Conservation (phyloP, 345 rosid genomes). For the Geranium brycei region DNA sequence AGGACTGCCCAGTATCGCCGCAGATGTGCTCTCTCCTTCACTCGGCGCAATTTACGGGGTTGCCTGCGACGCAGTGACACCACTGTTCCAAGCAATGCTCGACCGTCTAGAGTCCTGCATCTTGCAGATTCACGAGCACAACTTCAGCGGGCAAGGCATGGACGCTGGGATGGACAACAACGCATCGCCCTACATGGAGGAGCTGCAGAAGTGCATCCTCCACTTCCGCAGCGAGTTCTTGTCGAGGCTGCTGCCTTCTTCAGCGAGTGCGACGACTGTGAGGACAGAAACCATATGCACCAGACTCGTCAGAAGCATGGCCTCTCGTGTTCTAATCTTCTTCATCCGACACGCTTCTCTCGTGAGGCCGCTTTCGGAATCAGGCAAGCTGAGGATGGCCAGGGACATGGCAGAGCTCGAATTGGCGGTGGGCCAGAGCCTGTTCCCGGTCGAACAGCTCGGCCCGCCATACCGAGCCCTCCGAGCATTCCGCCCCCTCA, state of each 20-base stretch:
- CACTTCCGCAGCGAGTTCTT: conserved; percentile 86
- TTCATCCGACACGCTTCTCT: conserved; percentile 89
- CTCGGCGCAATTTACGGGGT: conserved; percentile 66
- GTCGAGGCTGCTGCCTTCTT: conserved; percentile 62
- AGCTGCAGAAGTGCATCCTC: conserved; percentile 70
- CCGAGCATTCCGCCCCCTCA: conserved; percentile 81
- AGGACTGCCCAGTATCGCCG: conserved; percentile 63
- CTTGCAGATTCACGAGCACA: conserved; percentile 86
- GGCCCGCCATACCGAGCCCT: conserved; percentile 93
- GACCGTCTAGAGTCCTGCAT: conserved; percentile 85
- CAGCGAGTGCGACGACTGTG: conserved; percentile 29
- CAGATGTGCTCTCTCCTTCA: conserved; percentile 67
- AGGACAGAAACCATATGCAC: conserved; percentile 83
- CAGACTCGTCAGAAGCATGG: conserved; percentile 78
- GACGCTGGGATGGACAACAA: conserved; percentile 83
- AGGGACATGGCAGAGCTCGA: conserved; percentile 99
- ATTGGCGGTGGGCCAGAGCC: conserved; percentile 82
- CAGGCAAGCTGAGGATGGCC: conserved; percentile 94
- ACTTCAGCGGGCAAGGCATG: conserved; percentile 52
- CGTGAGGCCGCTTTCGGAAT: conserved; percentile 91
- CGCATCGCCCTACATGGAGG: conserved; percentile 95
- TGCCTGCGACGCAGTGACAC: conserved; percentile 80
- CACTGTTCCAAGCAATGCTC: conserved; percentile 83
- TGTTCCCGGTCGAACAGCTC: conserved; percentile 94
- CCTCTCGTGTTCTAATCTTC: conserved; percentile 73